Base-by-base conservation (phyloP, 768 basidiomycete genomes). In the Mycena galopus region DNA sequence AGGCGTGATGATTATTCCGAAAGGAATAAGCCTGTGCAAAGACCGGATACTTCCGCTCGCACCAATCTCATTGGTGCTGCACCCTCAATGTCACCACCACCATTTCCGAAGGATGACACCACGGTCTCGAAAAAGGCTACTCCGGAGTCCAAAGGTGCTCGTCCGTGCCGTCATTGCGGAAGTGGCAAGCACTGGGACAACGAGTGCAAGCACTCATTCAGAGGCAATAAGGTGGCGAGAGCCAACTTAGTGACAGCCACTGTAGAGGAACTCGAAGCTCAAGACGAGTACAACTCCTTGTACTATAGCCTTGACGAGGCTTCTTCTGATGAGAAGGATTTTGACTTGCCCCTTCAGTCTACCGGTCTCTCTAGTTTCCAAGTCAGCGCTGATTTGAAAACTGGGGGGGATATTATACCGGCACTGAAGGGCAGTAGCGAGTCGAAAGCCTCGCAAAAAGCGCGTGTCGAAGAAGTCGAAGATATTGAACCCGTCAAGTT, bases 161-260 rank as follows among this genome's bases (percentile, higher is more conserved):
- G 53, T 5, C 53, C 53, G 3, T 55, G 53, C 53, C 53, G 53
- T 29, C 53, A 55, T 9, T 55, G 53, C 17, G 53, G 53, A 7
- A 80, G 79, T 62, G 69, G 51, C 0, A 79, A 81, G 39, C 82
- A 83, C 47, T 82, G 81, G 83, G 79, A 83, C 50, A 32, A 68
- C 6, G 79, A 83, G 12, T 82, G 83, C 67, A 79, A 76, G 30
- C 66, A 83, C 61, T 56, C 79, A 21, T 27, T 80, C 77, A 10
- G 78, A 50, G 77, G 59, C 14, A 79, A 80, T 33, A 30, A 71
- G 5, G 65, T 67, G 4, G 44, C 23, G 0, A n/a, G 2, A 30
- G 30, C 23, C 68, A 79, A n/a, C 53, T 29, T 30, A 17, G 53
- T 29, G 14, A 55, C 53, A 30, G n/a, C n/a, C n/a, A n/a, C n/a